Evolutionary conservation across 306 rosid genomes (phyloP), one percentile per base, ranked within the genome.

Genomic region (Albizia julibrissin): DNA sequence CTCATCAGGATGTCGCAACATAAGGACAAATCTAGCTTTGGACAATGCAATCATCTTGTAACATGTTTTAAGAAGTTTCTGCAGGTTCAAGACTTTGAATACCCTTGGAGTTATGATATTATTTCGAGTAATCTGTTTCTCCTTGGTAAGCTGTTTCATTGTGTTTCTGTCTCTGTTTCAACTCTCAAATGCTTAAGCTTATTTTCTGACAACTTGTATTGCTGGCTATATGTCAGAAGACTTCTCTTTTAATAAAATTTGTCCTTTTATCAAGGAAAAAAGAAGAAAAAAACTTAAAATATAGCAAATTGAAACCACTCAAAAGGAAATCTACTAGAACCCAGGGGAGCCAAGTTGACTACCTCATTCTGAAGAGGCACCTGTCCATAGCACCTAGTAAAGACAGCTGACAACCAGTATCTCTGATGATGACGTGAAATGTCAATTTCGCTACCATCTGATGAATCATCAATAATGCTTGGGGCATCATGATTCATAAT

Each of bases 401-500:
- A 87, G 69, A 75, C 83, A 86, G 78, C 83, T 50, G 89, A 82
- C 67, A 83, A 79, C 86, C 85, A 81, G 83, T 82, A 69, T 76
- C 87, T 91, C 81, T 68, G 87, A 81, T 54, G 77, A 73, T 43
- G 84, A 85, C 50, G 83, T 2, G 85, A 76, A 84, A 74, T 84
- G 58, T 87, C 94, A 27, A 75, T 59, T 83, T 91, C 94, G 74
- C 91, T 81, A 62, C 90, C 93, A 85, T 87, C 91, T 37, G 93
- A 89, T 47, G 90, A 93, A 87, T 91, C 92, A 75, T 90, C 92
- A 61, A 39, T 83, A 89, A 92, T 82, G 80, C 87, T 84, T 82
- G 86, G 87, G 76, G 56, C 86, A 75, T 90, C 90, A 71, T 77
- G 80, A 87, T 86, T 84, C 56, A 76, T 73, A 80, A 77, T 78